Conservation (phyloP, 345 rosid genomes). For the Brassica juncea region DNA sequence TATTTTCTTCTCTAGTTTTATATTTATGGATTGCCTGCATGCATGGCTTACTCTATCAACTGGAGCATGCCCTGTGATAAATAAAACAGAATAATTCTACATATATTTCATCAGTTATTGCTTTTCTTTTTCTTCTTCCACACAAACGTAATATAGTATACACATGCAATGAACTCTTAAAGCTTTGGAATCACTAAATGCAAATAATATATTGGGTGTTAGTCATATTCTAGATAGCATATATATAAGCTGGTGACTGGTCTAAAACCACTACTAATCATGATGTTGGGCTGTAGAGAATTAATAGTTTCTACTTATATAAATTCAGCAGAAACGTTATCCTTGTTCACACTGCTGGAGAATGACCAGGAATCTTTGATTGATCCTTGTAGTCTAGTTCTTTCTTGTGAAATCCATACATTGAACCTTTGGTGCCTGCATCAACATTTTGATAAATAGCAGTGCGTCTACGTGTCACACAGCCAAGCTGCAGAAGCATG, state of each 20-base stretch:
- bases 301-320: conserved; percentile 48
- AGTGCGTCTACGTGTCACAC: conserved; percentile 54
- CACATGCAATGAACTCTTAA: conserved; percentile 39
- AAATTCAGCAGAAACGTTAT: conserved; percentile 66
- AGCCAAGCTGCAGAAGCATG: conserved; percentile 49
- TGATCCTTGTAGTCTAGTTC: conserved; percentile 57
- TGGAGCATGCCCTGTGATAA: conserved; percentile 22
- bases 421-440: conserved; percentile 35
- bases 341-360: conserved; percentile 60
- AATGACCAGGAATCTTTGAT: conserved; percentile 68
- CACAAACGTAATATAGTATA: conserved; percentile 13
- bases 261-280: conserved; percentile 10
- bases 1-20: background rate
- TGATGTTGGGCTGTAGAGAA: conserved; percentile 7
- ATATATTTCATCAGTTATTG: conserved; percentile 15
- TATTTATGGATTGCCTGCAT: conserved; percentile 24
- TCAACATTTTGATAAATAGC: conserved; percentile 33
- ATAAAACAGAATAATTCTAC: conserved; percentile 27
- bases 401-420: conserved; percentile 52
- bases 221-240: background rate
- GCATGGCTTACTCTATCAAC: conserved; percentile 24
- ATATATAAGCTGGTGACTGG: background rate
- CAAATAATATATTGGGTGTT: background rate
- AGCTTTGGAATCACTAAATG: conserved; percentile 47
- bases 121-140: background rate